Base-by-base conservation (phyloP, 2,329 filamentous ascomycete species). In the Alternaria arbusti region DNA sequence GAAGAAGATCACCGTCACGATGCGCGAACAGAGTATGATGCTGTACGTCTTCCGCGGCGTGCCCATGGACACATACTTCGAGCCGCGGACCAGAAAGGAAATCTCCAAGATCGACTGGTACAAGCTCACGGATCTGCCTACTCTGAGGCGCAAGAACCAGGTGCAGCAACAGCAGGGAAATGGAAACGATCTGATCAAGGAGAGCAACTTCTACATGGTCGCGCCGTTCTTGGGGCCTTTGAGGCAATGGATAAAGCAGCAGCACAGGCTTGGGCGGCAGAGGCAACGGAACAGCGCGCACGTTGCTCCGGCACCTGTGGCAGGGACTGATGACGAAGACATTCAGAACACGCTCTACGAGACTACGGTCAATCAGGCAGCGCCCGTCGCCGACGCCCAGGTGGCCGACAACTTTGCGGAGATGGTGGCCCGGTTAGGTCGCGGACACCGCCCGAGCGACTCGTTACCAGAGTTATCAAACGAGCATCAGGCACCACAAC, bases 91-190 rank as follows among this genome's bases (percentile, higher is more conserved):
- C 6, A 87, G 96, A 59, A 98, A 98, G 80, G 96, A 99, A 80
- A 99, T 99, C 76, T 97, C 95, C 81, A 96, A 93, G 81, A 97
- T 99, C 63, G 86, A 93, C 77, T 99, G 96, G 96, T 97, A 96
- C 82, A 93, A 90, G 71, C 84, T 99, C 44, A 91, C 91, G 0
- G 94, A 97, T 64, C 86, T 99, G 25, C 95, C 96, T 1, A 93
- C 92, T 0, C 89, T 93, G 72, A 89, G 90, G 59, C 92, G 91
- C 78, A 89, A 86, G 70, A 83, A 83, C 12, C 85, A 88, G 58
- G 86, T 89, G n/a, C 86, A 88, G 47, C 86, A 88, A 49, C 86
- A 54, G 12, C 59, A 90, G 54, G 82, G 80, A 13, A 79, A 79
- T 32, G 83, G 83, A 13, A 84, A 86, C 36, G 85, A 87, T 12